Evolutionary conservation across 2,329 filamentous ascomycete species (phyloP).

Genomic region (Beauveria medogensis): DNA sequence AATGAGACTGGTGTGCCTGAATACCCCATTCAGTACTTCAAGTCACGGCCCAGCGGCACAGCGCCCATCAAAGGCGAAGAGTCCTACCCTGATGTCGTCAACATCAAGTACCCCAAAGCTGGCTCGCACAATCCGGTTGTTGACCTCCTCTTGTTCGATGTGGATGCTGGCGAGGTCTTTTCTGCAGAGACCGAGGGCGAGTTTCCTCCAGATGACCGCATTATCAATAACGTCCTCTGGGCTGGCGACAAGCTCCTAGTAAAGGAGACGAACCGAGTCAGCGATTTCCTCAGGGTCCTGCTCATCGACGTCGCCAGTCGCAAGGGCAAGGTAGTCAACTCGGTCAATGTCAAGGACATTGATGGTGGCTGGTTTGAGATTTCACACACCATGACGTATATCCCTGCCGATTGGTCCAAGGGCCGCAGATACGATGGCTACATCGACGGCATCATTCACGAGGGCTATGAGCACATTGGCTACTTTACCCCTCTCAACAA

Average conservation of each 20-base stretch:
- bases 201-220: constrained; percentile 71
- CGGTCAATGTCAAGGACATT: constrained; percentile 69
- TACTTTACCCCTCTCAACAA: constrained; percentile 89
- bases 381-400: constrained; percentile 73
- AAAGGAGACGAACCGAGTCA: constrained; percentile 89
- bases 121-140: constrained; percentile 90
- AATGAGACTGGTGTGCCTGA: constrained; percentile 89
- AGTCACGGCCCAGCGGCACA: constrained; percentile 74
- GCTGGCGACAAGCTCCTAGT: constrained; percentile 77
- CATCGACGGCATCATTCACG: constrained; percentile 79
- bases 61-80: constrained; percentile 62
- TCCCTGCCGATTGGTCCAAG: constrained; percentile 73
- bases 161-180: constrained; percentile 69
- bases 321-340: constrained; percentile 69
- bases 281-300: constrained; percentile 80
- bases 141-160: constrained; percentile 79
- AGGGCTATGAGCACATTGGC: constrained; percentile 82
- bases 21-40: constrained; percentile 88
- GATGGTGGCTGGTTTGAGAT: constrained; percentile 98
- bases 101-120: constrained; percentile 97
- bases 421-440: constrained; percentile 80
- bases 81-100: constrained; percentile 78
- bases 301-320: constrained; percentile 71
- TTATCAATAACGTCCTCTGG: constrained; percentile 93
- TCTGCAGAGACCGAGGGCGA: constrained; percentile 67